Percentiles rank a stretch among this genome's conserved stretches.
These are phyloP conservation scores for Aurinia saxatilis DNA, from an alignment of 345 rosid species.

Conservation along the genomic window DNA sequence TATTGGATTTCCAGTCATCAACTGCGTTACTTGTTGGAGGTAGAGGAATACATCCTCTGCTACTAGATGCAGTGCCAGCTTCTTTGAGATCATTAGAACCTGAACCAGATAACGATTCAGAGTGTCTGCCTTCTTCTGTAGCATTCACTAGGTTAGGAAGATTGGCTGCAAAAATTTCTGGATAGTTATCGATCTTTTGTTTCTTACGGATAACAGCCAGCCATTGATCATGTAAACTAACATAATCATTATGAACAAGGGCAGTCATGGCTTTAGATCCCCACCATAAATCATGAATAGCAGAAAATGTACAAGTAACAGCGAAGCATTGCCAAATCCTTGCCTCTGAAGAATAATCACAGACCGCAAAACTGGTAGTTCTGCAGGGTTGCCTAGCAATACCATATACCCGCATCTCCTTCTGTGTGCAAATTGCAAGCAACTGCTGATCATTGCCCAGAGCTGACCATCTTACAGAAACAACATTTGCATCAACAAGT, in stretches of 20 bases:
- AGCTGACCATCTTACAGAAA: slow-evolving; percentile 63
- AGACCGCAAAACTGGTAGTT: slow-evolving; percentile 31
- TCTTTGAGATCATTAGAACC: slow-evolving; percentile 18
- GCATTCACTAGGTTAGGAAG: slow-evolving; percentile 21
- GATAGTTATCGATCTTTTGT: slow-evolving; percentile 19
- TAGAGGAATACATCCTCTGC: slow-evolving; percentile 19
- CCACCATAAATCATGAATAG: slow-evolving; percentile 55
- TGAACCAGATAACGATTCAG: slow-evolving; percentile 33
- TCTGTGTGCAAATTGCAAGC: slow-evolving; percentile 66
- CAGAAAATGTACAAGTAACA: slow-evolving; percentile 40
- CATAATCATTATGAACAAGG: slow-evolving; percentile 52
- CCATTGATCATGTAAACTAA: slow-evolving; percentile 56
- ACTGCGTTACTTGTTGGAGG: slow-evolving; percentile 20
- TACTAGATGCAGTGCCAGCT: slow-evolving; percentile 14
- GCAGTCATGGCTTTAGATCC: slow-evolving; percentile 49
- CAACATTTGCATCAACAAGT: slow-evolving; percentile 38
- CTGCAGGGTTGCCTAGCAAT: slow-evolving; percentile 40
- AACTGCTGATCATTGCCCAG: slow-evolving; percentile 57
- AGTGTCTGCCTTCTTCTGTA: slow-evolving; percentile 16
- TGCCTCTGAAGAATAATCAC: slow-evolving; percentile 31
- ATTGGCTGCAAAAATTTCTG: slow-evolving; percentile 16
- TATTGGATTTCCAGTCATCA: slow-evolving; percentile 24
- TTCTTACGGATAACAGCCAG: slow-evolving; percentile 36
- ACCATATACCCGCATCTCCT: slow-evolving; percentile 59
- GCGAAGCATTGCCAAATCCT: slow-evolving; percentile 78